Evolutionary conservation across 495 filamentous ascomycete genomes (phyloP).

Genomic region (Trichodelitschia bisporula): DNA sequence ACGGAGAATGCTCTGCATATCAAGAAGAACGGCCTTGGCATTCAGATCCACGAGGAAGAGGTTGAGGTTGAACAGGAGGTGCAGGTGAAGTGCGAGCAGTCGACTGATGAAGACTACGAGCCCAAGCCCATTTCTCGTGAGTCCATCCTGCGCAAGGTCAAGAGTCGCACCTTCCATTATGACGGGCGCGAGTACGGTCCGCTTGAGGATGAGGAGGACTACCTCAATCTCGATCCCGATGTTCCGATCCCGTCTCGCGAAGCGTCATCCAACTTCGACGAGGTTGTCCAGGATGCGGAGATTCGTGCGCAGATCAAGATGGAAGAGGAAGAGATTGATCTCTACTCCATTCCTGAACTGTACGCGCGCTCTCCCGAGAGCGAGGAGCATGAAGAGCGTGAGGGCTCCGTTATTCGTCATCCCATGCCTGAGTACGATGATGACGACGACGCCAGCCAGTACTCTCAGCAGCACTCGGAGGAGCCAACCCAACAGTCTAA

Average conservation of each 20-base stretch:
- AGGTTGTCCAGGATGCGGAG: slow-evolving; percentile 24
- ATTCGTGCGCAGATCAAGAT: slow-evolving; percentile 36
- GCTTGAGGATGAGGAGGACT: slow-evolving; percentile 1
- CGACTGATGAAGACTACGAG: slow-evolving; percentile 2
- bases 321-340: slow-evolving; percentile 31
- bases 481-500: slow-evolving; percentile 6
- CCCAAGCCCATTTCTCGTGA: slow-evolving; percentile 66
- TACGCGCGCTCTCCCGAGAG: slow-evolving; percentile 16
- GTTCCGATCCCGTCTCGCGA: slow-evolving; percentile 58
- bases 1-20: slow-evolving; percentile 1
- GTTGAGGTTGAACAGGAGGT: slow-evolving; percentile 4
- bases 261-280: slow-evolving; percentile 22
- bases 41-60: slow-evolving; percentile 6
- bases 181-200: slow-evolving; percentile 10
- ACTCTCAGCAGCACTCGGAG: slow-evolving; percentile 11
- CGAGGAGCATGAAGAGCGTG: slow-evolving; percentile 9
- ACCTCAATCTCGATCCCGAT: slow-evolving; percentile 41
- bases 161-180: slow-evolving; percentile 32
- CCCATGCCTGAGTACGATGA: slow-evolving; percentile 9
- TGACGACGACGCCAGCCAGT: slow-evolving; percentile 15
- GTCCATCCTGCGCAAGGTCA: slow-evolving; percentile 73
- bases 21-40: slow-evolving; percentile 4
- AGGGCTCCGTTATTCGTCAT: slow-evolving; percentile 16
- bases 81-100: slow-evolving; percentile 2
- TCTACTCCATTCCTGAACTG: slow-evolving; percentile 50